phyloP scores from a whole-genome alignment of 768 basidiomycete genomes.

The Suillus lakei region DNA sequence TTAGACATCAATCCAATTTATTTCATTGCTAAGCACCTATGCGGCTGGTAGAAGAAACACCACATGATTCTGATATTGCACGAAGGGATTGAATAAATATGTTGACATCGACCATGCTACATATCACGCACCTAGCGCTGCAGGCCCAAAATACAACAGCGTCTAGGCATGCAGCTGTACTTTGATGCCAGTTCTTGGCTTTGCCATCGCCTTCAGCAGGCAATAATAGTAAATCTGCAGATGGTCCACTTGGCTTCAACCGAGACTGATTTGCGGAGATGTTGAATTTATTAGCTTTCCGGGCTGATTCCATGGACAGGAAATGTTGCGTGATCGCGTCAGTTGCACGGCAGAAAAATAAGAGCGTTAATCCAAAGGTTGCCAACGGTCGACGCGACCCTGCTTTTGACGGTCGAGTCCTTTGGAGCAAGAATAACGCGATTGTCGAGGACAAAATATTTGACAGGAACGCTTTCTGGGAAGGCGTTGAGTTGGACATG shows the following conservation, averaged over 20 bases:
- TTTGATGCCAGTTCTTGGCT: constrained; percentile 34
- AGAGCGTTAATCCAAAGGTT: constrained; percentile 70
- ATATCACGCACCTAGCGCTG: constrained; percentile 64
- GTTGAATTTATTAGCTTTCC: background rate
- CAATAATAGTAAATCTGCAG: background rate
- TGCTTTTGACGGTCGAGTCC: constrained; percentile 39
- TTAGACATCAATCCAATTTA: constrained; percentile 6
- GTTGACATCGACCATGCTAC: background rate
- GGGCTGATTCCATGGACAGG: constrained; percentile 39
- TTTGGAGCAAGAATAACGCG: constrained; percentile 63
- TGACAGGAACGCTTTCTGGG: constrained; percentile 61
- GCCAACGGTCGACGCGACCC: constrained; percentile 45
- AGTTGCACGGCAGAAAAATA: constrained; percentile 71
- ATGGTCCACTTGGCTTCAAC: background rate
- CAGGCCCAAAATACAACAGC: constrained; percentile 78
- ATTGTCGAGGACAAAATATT: constrained; percentile 59
- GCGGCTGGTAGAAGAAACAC: constrained; percentile 84
- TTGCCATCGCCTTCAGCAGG: constrained; percentile 23
- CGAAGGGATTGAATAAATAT: background rate
- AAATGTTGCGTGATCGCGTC: constrained; percentile 62
- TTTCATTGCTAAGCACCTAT: constrained; percentile 48
- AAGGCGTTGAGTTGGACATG: constrained; percentile 37
- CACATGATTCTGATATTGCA: constrained; percentile 72
- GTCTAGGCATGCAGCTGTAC: constrained; percentile 57
- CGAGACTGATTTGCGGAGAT: background rate